Percentiles rank a stretch among this genome's conserved stretches.
Evolutionary conservation across 306 rosid genomes (phyloP).

Genomic region (Ormosia emarginata): DNA sequence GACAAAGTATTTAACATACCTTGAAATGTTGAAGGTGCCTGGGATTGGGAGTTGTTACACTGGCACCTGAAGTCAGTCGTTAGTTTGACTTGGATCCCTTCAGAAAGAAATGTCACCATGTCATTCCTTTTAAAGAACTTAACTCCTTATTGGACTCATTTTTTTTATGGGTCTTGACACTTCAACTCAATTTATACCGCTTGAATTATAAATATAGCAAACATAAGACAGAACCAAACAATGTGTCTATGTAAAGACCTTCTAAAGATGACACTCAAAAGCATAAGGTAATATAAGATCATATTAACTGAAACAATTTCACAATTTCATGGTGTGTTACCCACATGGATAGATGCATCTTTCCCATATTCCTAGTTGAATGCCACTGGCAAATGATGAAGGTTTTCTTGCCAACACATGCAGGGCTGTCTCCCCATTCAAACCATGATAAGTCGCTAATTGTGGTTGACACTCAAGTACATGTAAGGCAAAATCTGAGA

Average conservation of each 20-base stretch:
- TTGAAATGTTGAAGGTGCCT: not conserved
- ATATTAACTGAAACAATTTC: not conserved
- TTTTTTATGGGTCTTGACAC: not conserved
- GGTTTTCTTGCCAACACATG: conserved; percentile 9
- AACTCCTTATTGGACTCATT: not conserved
- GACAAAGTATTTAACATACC: not conserved
- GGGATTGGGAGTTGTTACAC: not conserved
- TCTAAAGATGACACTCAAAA: not conserved
- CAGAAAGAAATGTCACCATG: not conserved
- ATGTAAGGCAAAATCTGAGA: conserved; percentile 16
- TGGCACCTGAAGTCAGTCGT: not conserved
- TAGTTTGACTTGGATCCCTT: conserved; percentile 6
- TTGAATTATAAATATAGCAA: not conserved
- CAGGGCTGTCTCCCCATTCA: conserved; percentile 17
- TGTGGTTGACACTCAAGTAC: not conserved
- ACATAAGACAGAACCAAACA: not conserved
- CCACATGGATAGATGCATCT: conserved; percentile 19
- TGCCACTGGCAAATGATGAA: conserved; percentile 13
- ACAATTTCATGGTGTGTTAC: not conserved
- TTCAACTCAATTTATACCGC: not conserved
- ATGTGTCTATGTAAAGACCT: not conserved
- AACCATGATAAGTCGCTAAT: conserved; percentile 2
- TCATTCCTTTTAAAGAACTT: not conserved
- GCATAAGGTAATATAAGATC: not conserved
- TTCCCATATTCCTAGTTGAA: conserved; percentile 17